Base-by-base conservation (phyloP, 495 filamentous ascomycete genomes). In the Tuber borchii region DNA sequence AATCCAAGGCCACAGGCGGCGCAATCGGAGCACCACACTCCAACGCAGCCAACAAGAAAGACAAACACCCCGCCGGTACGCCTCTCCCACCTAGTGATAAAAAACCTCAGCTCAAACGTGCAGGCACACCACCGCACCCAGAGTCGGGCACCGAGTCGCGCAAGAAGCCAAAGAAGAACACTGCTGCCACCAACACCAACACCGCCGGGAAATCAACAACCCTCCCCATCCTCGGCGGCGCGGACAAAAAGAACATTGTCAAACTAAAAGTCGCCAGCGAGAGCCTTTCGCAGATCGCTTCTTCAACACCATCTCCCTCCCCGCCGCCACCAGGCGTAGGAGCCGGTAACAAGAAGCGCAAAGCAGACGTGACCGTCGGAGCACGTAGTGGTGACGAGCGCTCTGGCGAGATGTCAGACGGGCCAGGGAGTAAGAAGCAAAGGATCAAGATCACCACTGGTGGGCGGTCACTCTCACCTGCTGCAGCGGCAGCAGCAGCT, bases 61-160 rank as follows among this genome's bases (percentile, higher is more conserved):
- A 37, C 51, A 71, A 65, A 37, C 74, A 74, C 70, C 45, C 72
- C 45, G 22, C 71, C 51, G 69, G 71, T 73, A 65, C 83, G 37
- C 84, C 87, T 51, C 79, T 81, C 42, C 85, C 87, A 61, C 81
- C 85, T 70, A 80, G 86, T n/a, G 93, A 91, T 85, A 92, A 93
- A 85, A 83, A 80, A 69, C 89, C 88, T 71, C 87, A 87, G 70
- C 89, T 94, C 70, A 98, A 97, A 85, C 90, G 95, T 26, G 86
- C 91, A 34, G 94, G 95, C 43, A 97, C 95, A 43, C 93, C 94
- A 10, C 90, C 93, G 79, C 87, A 90, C 31, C 97, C 95, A 37
- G 91, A 82, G 39, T 84, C 83, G 85, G 96, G 93, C 71, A 94
- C 92, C 76, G 95, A 99, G 82, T 88, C 90, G 37, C 92, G 92